Evolutionary conservation across 129 eudicot genomes (phyloP).

Genomic region (Artemisia tridentata): DNA sequence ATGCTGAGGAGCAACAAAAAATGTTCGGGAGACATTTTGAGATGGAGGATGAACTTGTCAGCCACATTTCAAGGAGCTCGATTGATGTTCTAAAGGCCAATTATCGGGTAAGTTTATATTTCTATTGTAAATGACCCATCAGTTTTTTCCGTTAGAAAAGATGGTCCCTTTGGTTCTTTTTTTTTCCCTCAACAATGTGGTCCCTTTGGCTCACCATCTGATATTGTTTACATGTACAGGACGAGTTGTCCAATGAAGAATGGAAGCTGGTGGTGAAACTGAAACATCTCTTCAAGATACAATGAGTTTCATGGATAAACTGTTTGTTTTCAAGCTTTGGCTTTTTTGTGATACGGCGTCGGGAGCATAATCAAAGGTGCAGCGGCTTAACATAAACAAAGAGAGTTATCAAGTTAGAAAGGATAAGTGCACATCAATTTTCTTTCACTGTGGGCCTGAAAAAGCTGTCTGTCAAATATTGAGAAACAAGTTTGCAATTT

Average conservation of each 20-base stretch:
- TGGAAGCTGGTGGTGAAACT: conserved; percentile 72
- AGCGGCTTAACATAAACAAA: conserved; percentile 8
- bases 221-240: conserved; percentile 35
- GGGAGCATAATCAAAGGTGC: conserved; percentile 3
- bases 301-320: conserved; percentile 28
- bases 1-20: conserved; percentile 86
- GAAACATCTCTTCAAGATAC: conserved; percentile 79
- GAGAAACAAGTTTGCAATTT: background rate
- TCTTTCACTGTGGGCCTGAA: background rate
- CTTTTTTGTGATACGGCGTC: background rate
- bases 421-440: background rate
- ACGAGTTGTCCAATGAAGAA: conserved; percentile 68
- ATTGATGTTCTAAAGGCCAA: conserved; percentile 79
- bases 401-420: background rate
- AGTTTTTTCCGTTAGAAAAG: too few species aligned
- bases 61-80: conserved; percentile 78
- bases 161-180: too few species aligned
- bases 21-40: conserved; percentile 98
- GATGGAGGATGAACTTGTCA: conserved; percentile 90
- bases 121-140: background rate
- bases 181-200: too few species aligned
- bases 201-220: background rate
- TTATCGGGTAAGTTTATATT: conserved; percentile 51
- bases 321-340: background rate
- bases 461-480: background rate